phyloP scores from a whole-genome alignment of 371 early-diverging fungal genomes.

The Mortierella sp. region DNA sequence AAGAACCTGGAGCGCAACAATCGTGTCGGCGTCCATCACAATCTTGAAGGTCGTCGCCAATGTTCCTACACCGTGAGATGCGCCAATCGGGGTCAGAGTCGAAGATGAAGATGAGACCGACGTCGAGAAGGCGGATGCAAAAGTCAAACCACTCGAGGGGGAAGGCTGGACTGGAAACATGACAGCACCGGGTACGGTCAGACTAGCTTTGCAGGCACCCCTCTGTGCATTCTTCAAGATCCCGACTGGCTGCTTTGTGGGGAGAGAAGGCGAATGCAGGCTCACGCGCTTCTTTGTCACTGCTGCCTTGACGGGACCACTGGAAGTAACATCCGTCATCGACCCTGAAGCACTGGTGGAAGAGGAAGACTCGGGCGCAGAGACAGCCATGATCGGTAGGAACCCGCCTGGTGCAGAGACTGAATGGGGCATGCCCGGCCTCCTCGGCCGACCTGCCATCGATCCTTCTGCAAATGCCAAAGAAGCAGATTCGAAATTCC shows the following conservation, averaged over 20 bases:
- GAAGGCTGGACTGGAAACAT: conserved; percentile 35
- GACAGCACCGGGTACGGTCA: conserved; percentile 26
- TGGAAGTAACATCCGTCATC: neutral
- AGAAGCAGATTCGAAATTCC: neutral
- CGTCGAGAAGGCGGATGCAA: neutral
- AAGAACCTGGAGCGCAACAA: conserved; percentile 47
- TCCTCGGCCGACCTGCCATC: neutral
- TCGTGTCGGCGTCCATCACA: conserved; percentile 55
- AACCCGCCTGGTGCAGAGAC: conserved; percentile 35
- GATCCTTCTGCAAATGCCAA: neutral
- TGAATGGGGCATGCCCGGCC: conserved; percentile 30
- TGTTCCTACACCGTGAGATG: neutral
- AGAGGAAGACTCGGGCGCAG: conserved; percentile 2
- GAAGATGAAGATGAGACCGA: neutral
- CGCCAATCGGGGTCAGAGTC: neutral
- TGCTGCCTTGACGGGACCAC: neutral
- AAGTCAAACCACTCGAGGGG: no score
- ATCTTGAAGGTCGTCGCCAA: conserved; percentile 51
- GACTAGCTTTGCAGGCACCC: conserved; percentile 29
- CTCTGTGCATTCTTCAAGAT: conserved; percentile 41
- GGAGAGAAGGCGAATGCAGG: conserved; percentile 22
- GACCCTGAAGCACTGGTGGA: neutral
- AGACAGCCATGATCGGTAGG: conserved; percentile 11
- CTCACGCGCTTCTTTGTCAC: conserved; percentile 20
- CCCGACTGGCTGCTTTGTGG: conserved; percentile 45